A percentile compares a stretch with the other conserved stretches of the same genome.
Conservation (phyloP, 768 basidiomycete genomes). For the Clitopilus passeckerianus region DNA sequence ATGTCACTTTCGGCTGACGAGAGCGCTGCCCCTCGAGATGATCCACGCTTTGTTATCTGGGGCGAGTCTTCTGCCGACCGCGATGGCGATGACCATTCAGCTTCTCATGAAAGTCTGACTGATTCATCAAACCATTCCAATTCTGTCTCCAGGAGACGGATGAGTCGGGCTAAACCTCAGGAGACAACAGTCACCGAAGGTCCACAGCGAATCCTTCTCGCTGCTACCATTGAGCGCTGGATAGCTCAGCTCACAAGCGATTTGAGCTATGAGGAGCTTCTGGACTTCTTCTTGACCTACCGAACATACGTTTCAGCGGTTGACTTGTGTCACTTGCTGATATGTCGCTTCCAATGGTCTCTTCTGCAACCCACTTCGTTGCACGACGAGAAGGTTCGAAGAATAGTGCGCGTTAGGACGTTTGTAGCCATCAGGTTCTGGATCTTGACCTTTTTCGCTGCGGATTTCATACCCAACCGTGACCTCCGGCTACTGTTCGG, state of each 20-base stretch:
- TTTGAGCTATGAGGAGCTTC: conserved; percentile 80
- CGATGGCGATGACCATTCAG: conserved; percentile 25
- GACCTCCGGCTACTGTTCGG: conserved; percentile 71
- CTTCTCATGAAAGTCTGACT: conserved; percentile 28
- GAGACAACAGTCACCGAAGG: conserved; percentile 17
- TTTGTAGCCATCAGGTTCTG: conserved; percentile 90
- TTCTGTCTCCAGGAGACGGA: conserved; percentile 29
- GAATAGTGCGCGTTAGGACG: conserved; percentile 82
- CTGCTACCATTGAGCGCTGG: conserved; percentile 91
- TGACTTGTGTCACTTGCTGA: conserved; percentile 77
- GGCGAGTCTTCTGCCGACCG: conserved; percentile 45
- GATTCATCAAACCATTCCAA: conserved; percentile 25
- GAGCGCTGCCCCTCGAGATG: conserved; percentile 72
- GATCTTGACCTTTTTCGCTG: conserved; percentile 85
- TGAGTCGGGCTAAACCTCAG: conserved; percentile 24
- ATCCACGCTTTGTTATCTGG: conserved; percentile 92
- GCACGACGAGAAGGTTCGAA: conserved; percentile 66
- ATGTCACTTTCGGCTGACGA: conserved; percentile 64
- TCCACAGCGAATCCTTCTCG: conserved; percentile 53
- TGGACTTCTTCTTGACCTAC: conserved; percentile 91
- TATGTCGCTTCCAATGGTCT: conserved; percentile 89
- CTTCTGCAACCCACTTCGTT: conserved; percentile 42
- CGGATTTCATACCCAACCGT: conserved; percentile 81
- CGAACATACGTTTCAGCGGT: conserved; percentile 77
- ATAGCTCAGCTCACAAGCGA: conserved; percentile 87